Base-by-base conservation (phyloP, 345 rosid genomes). In the Syzygium jambos region DNA sequence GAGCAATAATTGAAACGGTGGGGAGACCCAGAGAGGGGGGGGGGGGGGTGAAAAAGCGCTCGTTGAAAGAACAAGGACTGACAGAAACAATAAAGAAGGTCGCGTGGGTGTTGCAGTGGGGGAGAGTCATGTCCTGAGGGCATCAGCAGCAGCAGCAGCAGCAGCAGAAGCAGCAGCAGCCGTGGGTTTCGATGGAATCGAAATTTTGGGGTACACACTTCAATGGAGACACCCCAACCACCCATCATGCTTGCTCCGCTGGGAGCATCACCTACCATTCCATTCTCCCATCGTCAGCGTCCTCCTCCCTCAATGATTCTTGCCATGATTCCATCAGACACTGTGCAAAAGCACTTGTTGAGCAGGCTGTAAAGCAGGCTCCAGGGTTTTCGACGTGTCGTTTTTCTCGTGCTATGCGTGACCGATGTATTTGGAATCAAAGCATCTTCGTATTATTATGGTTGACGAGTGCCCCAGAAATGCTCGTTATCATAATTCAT, bases 141-240 rank as follows among this genome's bases (percentile, higher is more conserved):
- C 49, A 73, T 9, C 78, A 16, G 78, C 77, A 0, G 77, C 41
- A 3, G 78, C 11, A 0, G 65, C 68, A 7, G 77, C 41, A 3
- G 41, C 43, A 8, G 78, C 25, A 1, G 80, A 49, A 19, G 80
- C 80, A 19, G 49, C 49, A 3, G 65, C 65, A 25, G 65, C 61
- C 41, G 9, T 14, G 38, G 14, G 49, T 12, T 73, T 19, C 14
- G 49, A 38, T 73, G 80, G 80, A 38, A 73, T 73, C 80, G 49
- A 38, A 19, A 73, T 19, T 38, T 38, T 61, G n/a, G 49, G 2
- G 90, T 65, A 63, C 89, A 53, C 19, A 30, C 77, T 85, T 86
- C 86, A 89, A 87, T 68, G 90, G 89, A 87, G 90, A 84, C 86
- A 90, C 94, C 94, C 95, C 88, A 90, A 90, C 94, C 86, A 90